phyloP scores from a whole-genome alignment of 2,329 filamentous ascomycete species.

The Diaporthe humulicola region DNA sequence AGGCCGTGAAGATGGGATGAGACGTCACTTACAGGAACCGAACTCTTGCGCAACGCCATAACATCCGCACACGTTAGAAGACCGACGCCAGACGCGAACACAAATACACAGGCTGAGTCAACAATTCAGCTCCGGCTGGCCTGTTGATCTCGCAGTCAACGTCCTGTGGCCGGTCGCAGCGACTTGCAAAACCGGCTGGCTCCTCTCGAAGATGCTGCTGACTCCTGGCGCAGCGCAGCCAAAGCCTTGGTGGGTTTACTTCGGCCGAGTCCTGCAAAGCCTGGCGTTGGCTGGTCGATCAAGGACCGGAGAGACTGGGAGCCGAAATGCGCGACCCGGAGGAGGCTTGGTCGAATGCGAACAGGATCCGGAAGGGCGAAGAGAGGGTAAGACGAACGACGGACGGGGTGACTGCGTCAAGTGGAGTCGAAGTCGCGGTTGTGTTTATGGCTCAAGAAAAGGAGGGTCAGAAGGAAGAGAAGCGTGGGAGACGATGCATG shows the following conservation, averaged over 20 bases:
- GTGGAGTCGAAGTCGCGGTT: constrained; percentile 13
- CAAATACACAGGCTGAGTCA: background rate
- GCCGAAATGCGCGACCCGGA: background rate
- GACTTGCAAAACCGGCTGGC: no score
- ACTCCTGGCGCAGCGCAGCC: background rate
- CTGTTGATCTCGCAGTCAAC: background rate
- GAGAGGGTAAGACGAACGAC: background rate
- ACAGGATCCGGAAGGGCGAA: background rate
- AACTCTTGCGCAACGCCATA: constrained; percentile 40
- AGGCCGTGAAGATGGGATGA: constrained; percentile 36
- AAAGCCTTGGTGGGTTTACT: constrained; percentile 19
- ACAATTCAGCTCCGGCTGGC: constrained; percentile 12
- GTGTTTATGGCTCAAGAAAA: background rate
- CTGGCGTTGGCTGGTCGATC: constrained; percentile 18
- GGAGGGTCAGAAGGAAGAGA: constrained; percentile 18
- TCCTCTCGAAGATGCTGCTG: background rate
- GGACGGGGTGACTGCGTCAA: constrained; percentile 15
- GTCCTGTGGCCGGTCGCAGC: background rate
- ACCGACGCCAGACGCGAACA: constrained; percentile 14
- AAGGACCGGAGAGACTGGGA: background rate
- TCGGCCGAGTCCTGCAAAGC: background rate
- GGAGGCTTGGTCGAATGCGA: background rate
- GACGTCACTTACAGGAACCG: constrained; percentile 39
- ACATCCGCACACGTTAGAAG: constrained; percentile 32
- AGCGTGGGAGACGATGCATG: constrained; percentile 19